Base-by-base conservation (phyloP, 768 basidiomycete genomes). In the Tricholomella constricta region DNA sequence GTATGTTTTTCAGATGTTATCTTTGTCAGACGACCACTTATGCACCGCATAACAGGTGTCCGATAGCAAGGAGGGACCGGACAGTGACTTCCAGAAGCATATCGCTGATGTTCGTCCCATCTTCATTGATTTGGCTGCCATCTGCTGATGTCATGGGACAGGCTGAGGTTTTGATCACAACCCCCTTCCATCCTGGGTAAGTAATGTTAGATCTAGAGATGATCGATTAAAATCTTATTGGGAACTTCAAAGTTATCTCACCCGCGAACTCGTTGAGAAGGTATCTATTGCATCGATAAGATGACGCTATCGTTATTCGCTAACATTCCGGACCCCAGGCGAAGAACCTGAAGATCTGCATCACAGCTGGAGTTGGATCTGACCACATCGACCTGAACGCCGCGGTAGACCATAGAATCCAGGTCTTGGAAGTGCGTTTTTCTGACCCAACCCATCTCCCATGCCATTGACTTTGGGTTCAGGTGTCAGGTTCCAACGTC, bases 351-450 rank as follows among this genome's bases (percentile, higher is more conserved):
- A 95, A 92, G 72, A 67, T 95, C 51, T 91, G 89, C 64, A 81
- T 95, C 64, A 97, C 94, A 20, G 94, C 93, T 54, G 91, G 91
- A 69, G 91, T 94, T 42, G 91, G 92, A 10, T 91, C 89, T 17
- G 94, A 94, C 72, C 91, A 90, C 74, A 84, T 94, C 58, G 93
- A 95, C 67, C 81, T 96, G 55, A 87, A 94, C 69, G 89, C 91
- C 19, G 88, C 91, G 22, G 92, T 91, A 58, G 84, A 91, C 65
- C 76, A 82, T 61, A 78, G 78, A 53, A 84, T 94, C 61, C 87
- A 91, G 65, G 93, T 92, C 20, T 75, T 89, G 53, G 91, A 93
- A 69, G 79, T 75, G 52, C 32, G 61, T 37, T 45, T 7, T 15
- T 23, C 14, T 15, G 6, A 42, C 20, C 31, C 12, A 5, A 32